Conservation (phyloP, 495 filamentous ascomycete genomes). For the Filosporella fistucella region DNA sequence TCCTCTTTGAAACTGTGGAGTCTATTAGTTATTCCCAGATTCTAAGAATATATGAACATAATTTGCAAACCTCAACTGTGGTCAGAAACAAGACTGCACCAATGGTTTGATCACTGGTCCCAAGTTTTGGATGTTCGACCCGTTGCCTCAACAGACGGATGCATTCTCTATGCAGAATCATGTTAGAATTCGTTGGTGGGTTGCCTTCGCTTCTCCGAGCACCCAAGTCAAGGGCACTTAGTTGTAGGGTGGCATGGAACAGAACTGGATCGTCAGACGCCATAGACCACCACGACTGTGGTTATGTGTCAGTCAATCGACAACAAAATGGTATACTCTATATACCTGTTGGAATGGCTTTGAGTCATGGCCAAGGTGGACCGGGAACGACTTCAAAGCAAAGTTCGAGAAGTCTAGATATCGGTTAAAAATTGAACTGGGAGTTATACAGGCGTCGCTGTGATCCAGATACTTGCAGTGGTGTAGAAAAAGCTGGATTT, state of each 20-base stretch:
- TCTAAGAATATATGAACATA: neutral
- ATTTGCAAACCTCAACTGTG: constrained; percentile 8
- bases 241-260: constrained; percentile 16
- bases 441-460: too few species aligned
- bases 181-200: neutral
- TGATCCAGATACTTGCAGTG: too few species aligned
- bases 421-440: neutral
- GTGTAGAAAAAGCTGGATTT: too few species aligned
- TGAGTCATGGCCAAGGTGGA: constrained; percentile 10
- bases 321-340: constrained; percentile 6
- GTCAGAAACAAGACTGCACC: constrained; percentile 11
- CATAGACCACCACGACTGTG: too few species aligned
- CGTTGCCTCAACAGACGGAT: constrained; percentile 12
- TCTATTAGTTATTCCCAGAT: too few species aligned
- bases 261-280: constrained; percentile 13
- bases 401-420: constrained; percentile 3
- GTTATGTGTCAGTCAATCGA: too few species aligned
- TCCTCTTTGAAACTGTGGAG: constrained; percentile 17
- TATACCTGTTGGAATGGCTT: neutral
- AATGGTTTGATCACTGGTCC: constrained; percentile 10
- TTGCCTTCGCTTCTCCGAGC: neutral
- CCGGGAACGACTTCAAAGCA: constrained; percentile 8
- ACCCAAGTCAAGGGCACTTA: neutral
- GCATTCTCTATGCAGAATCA: constrained; percentile 2
- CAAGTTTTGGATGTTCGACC: neutral